Evolutionary conservation across 495 filamentous ascomycete species (phyloP).

Genomic region (Apodospora peruviana): DNA sequence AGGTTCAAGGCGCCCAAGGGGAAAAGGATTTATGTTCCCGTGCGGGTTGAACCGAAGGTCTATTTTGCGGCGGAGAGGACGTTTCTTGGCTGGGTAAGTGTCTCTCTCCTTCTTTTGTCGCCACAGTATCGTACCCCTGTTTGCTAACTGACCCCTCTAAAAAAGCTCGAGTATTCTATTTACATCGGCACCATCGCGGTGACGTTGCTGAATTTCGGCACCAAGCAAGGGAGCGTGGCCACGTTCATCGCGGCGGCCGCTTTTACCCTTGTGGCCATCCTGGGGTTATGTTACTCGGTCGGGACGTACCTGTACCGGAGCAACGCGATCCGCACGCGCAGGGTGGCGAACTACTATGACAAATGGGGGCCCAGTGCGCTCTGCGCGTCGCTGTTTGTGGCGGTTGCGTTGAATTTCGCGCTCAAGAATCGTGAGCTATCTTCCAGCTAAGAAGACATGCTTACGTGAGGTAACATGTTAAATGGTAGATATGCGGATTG

Average conservation of each 20-base stretch:
- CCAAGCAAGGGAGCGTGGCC: constrained; percentile 32
- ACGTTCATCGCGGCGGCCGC: constrained; percentile 63
- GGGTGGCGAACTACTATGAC: constrained; percentile 86
- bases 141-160: constrained; percentile 11
- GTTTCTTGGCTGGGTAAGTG: constrained; percentile 80
- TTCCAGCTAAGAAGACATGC: constrained; percentile 31
- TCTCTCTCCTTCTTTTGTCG: not conserved
- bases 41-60: constrained; percentile 95
- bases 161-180: constrained; percentile 84
- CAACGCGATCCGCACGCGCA: constrained; percentile 70
- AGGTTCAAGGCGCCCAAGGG: constrained; percentile 83
- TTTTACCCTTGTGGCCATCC: constrained; percentile 76
- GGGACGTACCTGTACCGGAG: constrained; percentile 84
- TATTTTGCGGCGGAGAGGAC: constrained; percentile 95
- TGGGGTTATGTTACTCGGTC: constrained; percentile 71
- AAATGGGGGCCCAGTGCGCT: constrained; percentile 77
- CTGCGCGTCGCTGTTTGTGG: constrained; percentile 64
- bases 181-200: constrained; percentile 89
- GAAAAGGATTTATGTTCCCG: constrained; percentile 89
- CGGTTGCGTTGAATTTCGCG: constrained; percentile 73
- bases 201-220: constrained; percentile 81
- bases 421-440: constrained; percentile 43
- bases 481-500: no score
- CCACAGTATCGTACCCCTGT: not conserved
- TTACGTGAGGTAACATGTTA: no score